These are phyloP conservation scores for Periconia sp. DNA, from an alignment of 2,329 filamentous ascomycete genomes.

Conservation along the genomic window DNA sequence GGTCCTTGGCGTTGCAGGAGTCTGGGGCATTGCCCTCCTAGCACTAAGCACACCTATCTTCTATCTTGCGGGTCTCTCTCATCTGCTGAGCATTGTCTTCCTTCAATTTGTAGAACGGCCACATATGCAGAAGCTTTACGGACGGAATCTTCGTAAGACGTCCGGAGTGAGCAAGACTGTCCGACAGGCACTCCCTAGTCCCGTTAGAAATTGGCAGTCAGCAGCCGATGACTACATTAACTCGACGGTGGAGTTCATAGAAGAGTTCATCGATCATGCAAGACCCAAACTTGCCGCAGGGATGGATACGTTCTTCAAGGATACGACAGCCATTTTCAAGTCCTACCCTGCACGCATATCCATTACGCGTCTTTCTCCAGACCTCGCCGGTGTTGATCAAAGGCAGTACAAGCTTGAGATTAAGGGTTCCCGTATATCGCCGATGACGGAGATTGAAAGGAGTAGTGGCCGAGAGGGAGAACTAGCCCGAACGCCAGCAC, in stretches of 20 bases:
- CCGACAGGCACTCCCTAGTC: constrained; percentile 81
- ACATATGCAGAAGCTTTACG: constrained; percentile 98
- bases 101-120: constrained; percentile 93
- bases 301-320: constrained; percentile 84
- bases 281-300: constrained; percentile 85
- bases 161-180: constrained; percentile 92
- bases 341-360: constrained; percentile 86
- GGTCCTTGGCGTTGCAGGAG: constrained; percentile 88
- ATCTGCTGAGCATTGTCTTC: constrained; percentile 84
- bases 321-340: constrained; percentile 87
- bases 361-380: constrained; percentile 78
- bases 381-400: constrained; percentile 78
- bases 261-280: constrained; percentile 86
- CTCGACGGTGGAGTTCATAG: constrained; percentile 85
- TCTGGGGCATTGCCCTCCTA: constrained; percentile 94
- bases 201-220: constrained; percentile 81
- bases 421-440: constrained; percentile 63
- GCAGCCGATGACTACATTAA: constrained; percentile 87
- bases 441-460: constrained; percentile 62
- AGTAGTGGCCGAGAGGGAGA: constrained; percentile 76
- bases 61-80: constrained; percentile 82
- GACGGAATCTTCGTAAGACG: constrained; percentile 79
- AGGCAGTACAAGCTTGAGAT: constrained; percentile 81
- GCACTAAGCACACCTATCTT: constrained; percentile 89
- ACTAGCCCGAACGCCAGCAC: constrained; percentile 69